Evolutionary conservation across 208 protist species (phyloP).

Genomic region (Leishmania guyanensis): DNA sequence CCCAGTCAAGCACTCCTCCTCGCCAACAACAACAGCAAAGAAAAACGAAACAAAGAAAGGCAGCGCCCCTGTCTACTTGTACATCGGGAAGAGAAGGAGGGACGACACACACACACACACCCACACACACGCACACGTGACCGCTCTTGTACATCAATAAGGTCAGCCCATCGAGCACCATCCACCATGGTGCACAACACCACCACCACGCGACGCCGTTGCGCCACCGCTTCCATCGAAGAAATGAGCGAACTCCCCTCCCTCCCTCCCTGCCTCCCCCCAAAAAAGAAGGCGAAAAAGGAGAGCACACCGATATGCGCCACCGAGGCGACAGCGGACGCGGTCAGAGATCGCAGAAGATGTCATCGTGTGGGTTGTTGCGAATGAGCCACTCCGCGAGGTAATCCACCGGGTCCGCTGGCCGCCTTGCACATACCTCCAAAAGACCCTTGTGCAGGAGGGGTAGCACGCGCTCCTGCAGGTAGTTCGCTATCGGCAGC

Average conservation of each 20-base stretch:
- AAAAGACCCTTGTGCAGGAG: slow-evolving; percentile 93
- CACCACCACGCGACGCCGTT: too few species aligned
- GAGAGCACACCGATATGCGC: not conserved
- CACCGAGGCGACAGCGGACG: not conserved
- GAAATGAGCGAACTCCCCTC: too few species aligned
- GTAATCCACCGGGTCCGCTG: slow-evolving; percentile 95
- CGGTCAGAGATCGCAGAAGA: slow-evolving; percentile 51
- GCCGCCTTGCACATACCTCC: slow-evolving; percentile 89
- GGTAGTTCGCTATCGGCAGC: slow-evolving; percentile 82
- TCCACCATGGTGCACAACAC: not conserved
- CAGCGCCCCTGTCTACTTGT: not conserved
- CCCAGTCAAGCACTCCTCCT: not conserved
- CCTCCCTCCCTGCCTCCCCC: not conserved
- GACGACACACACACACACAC: not conserved
- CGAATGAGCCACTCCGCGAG: slow-evolving; percentile 93
- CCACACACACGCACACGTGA: not conserved
- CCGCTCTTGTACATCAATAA: too few species aligned
- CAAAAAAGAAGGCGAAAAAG: not conserved
- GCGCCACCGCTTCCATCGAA: too few species aligned
- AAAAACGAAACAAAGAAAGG: not conserved
- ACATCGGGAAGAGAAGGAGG: not conserved
- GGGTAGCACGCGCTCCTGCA: slow-evolving; percentile 93
- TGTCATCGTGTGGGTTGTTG: slow-evolving; percentile 91
- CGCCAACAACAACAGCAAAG: not conserved
- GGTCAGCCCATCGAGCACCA: too few species aligned